Conservation (phyloP, 768 basidiomycete genomes). For the Tulasnella sp. region DNA sequence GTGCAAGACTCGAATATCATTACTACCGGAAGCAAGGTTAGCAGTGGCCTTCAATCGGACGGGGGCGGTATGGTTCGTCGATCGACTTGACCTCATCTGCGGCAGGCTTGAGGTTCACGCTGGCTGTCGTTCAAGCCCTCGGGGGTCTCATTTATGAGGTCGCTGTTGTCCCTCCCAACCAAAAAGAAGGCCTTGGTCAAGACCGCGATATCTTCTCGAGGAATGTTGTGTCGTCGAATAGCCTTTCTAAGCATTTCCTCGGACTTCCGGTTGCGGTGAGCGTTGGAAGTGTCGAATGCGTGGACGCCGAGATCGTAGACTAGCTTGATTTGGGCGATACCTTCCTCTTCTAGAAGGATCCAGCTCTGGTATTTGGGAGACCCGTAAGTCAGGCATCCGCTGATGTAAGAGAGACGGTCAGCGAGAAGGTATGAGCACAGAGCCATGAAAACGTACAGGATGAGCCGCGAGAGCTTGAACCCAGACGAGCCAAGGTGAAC, state of each 20-base stretch:
- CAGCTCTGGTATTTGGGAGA: neutral
- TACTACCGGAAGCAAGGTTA: neutral
- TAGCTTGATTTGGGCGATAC: conserved; percentile 6
- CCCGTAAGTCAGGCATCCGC: neutral
- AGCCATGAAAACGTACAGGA: neutral
- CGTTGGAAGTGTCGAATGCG: conserved; percentile 47
- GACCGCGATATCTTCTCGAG: conserved; percentile 45
- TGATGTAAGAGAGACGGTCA: neutral
- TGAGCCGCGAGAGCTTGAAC: neutral
- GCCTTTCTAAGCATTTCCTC: conserved; percentile 48
- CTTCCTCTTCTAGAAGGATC: conserved; percentile 7
- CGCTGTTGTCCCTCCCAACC: conserved; percentile 24
- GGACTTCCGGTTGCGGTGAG: conserved; percentile 45
- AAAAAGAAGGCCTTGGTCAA: conserved; percentile 42
- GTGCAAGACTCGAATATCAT: neutral
- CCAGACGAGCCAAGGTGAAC: conserved; percentile 15
- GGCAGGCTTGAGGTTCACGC: neutral
- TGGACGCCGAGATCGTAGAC: conserved; percentile 54
- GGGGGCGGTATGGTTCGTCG: conserved; percentile 5
- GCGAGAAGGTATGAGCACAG: too few relatives aligned
- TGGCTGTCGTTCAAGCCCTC: neutral
- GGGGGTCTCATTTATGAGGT: neutral
- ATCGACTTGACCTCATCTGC: neutral
- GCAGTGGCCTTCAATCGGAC: conserved; percentile 7
- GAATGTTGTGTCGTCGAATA: conserved; percentile 42